Evolutionary conservation across 2,329 filamentous ascomycete genomes (phyloP), one percentile per base, ranked within the genome.

Genomic region (Grosmannia penicillata): DNA sequence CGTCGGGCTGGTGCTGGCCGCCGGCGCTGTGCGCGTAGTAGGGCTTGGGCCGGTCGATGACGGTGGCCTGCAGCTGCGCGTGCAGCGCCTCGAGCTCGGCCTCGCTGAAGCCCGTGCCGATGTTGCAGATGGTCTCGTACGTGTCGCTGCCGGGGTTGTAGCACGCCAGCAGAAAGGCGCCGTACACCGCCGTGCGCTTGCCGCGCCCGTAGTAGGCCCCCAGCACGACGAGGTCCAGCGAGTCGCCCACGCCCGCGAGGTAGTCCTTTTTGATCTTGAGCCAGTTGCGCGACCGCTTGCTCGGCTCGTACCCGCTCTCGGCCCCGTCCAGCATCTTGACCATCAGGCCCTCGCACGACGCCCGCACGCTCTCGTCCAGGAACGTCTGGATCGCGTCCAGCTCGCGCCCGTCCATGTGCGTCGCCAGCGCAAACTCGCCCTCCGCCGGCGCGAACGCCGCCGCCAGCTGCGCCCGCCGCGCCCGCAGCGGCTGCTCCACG

Each of bases 231-330:
- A 98, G 78, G 53, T 98, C 91, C 18, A 98, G 79, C 2, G 87
- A 95, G 60, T 98, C 91, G 37, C 91, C 91, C 3, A 95, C 78
- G 37, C 89, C 89, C 6, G 82, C 71, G 40, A 98, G 82, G 56
- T 98, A 98, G 54, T 98, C 91, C 55, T 98, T 98, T 60, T 98
- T 98, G 60, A 96, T 82, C 69, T 98, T 98, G 47, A 98, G 80
- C 91, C 91, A 98, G 54, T 98, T 98, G 43, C 91, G 82, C 59
- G 84, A 93, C 47, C 91, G 80, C 56, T 93, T 94, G 52, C 84
- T 93, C 17, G 91, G 91, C 60, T 96, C 89, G 55, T 98, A 98
- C 50, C 83, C 84, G 49, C 84, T 93, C 58, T 95, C 89, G 7
- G 73, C 66, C 1, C 89, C 91, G 55, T 96, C 89, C 42, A 98